A percentile compares a stretch with the other conserved stretches of the same genome.
Evolutionary conservation across 2,329 filamentous ascomycete species (phyloP).

Genomic region (Coniochaeta sp.): DNA sequence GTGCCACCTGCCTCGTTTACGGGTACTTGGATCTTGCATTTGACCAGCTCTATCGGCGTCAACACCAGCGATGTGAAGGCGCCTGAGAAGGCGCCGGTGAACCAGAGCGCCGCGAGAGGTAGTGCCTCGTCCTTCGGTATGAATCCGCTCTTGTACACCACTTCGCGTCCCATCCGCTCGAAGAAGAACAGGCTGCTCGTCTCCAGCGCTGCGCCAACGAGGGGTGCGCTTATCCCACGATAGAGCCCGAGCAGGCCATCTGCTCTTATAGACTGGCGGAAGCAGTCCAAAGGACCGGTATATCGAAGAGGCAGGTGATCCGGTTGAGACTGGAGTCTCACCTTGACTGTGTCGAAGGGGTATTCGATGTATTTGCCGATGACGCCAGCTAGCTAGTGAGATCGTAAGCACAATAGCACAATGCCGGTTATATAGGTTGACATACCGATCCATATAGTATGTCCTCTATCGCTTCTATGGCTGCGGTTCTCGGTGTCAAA

Average conservation of each 20-base stretch:
- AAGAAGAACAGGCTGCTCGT: slow-evolving; percentile 91
- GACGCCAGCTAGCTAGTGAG: slow-evolving; percentile 63
- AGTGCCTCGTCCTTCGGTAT: slow-evolving; percentile 49
- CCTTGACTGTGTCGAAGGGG: slow-evolving; percentile 97
- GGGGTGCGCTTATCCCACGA: slow-evolving; percentile 83
- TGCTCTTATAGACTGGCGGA: slow-evolving; percentile 71
- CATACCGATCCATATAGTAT: slow-evolving; percentile 79
- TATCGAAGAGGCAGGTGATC: slow-evolving; percentile 76
- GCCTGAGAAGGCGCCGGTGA: slow-evolving; percentile 79
- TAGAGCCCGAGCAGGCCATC: slow-evolving; percentile 82
- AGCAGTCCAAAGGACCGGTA: slow-evolving; percentile 84
- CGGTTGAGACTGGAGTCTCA: slow-evolving; percentile 92
- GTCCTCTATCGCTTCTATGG: slow-evolving; percentile 71
- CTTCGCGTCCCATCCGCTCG: slow-evolving; percentile 66
- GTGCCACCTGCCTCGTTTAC: slow-evolving; percentile 27
- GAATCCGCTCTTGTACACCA: slow-evolving; percentile 46
- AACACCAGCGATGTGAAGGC: slow-evolving; percentile 85
- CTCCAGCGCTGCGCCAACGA: slow-evolving; percentile 86
- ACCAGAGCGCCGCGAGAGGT: slow-evolving; percentile 66
- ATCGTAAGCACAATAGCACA: slow-evolving; percentile 9
- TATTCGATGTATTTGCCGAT: slow-evolving; percentile 96
- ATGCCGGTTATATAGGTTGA: slow-evolving; percentile 8
- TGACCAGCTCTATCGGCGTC: slow-evolving; percentile 93
- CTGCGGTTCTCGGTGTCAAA: slow-evolving; percentile 27
- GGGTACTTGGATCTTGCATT: slow-evolving; percentile 94